Percentiles rank a stretch among this genome's conserved stretches.
Evolutionary conservation across 208 protist species (phyloP).

Genomic region (Leishmania major): DNA sequence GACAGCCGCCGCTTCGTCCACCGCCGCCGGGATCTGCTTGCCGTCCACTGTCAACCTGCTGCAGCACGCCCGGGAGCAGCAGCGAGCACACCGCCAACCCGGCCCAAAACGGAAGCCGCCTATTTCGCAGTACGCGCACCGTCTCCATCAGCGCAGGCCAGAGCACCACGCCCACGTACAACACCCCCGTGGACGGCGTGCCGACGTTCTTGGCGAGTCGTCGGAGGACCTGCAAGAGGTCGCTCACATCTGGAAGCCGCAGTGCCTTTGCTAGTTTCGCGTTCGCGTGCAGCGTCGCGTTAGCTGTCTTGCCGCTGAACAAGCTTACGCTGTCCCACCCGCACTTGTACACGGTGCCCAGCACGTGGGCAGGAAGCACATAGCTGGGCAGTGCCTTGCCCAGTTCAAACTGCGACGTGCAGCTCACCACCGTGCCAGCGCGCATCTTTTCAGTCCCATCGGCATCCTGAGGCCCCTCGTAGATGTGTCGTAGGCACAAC

Average conservation of each 20-base stretch:
- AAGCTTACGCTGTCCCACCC: constrained; percentile 37
- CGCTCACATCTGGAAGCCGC: constrained; percentile 26
- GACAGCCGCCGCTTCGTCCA: neutral
- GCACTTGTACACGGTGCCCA: constrained; percentile 30
- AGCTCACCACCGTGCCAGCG: neutral
- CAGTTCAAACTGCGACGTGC: constrained; percentile 23
- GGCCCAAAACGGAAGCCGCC: constrained; percentile 64
- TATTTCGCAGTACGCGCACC: constrained; percentile 29
- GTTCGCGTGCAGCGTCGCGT: constrained; percentile 42
- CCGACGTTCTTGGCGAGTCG: constrained; percentile 35
- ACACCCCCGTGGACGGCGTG: constrained; percentile 6
- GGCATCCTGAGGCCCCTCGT: neutral
- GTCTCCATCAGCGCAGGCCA: constrained; percentile 28
- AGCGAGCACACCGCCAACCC: constrained; percentile 63
- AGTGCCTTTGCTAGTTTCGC: constrained; percentile 46
- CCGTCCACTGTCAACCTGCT: constrained; percentile 16
- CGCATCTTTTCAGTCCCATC: neutral
- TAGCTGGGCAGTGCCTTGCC: constrained; percentile 32
- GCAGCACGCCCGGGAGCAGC: constrained; percentile 50
- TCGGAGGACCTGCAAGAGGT: constrained; percentile 38
- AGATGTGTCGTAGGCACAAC: neutral
- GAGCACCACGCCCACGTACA: constrained; percentile 25
- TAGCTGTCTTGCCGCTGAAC: constrained; percentile 15
- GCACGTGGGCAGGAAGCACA: constrained; percentile 28
- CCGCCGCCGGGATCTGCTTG: neutral